A percentile compares a stretch with the other conserved stretches of the same genome.
phyloP scores from a whole-genome alignment of 23 red algal species.

The Cyanidium caldarium region DNA sequence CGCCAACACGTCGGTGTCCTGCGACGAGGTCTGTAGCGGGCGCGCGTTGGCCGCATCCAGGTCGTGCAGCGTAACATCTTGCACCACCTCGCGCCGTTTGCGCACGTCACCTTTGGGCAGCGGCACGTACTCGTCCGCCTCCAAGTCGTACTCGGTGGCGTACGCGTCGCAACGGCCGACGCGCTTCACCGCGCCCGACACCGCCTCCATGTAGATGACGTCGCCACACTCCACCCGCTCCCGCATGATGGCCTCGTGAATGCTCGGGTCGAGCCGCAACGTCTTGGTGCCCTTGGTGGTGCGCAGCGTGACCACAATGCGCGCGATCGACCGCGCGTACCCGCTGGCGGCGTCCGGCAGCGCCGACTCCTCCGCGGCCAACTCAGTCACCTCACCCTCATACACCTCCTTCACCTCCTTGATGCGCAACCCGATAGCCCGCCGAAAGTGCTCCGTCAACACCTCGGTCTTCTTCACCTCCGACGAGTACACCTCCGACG shows the following conservation, averaged over 20 bases:
- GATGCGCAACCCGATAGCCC: conserved; percentile 89
- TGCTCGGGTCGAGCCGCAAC: conserved; percentile 65
- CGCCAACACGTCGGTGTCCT: conserved; percentile 65
- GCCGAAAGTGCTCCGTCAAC: conserved; percentile 81
- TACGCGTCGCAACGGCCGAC: conserved; percentile 82
- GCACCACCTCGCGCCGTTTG: conserved; percentile 83
- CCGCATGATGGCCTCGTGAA: conserved; percentile 66
- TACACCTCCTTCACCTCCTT: conserved; percentile 99
- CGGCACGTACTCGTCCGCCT: conserved; percentile 96
- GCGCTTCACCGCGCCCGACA: conserved; percentile 82
- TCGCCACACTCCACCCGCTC: conserved; percentile 80
- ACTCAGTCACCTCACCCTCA: conserved; percentile 91
- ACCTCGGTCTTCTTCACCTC: conserved; percentile 99
- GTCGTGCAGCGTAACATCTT: conserved; percentile 92
- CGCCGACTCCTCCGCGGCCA: conserved; percentile 72
- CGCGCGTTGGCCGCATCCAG: conserved; percentile 86
- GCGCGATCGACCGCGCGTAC: conserved; percentile 65
- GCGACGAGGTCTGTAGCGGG: conserved; percentile 24
- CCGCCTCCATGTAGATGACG: conserved; percentile 90
- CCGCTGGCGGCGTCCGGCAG: conserved; percentile 48
- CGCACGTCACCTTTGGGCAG: conserved; percentile 91
- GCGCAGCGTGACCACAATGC: conserved; percentile 59
- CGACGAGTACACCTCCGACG: conserved; percentile 81
- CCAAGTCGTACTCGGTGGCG: conserved; percentile 87
- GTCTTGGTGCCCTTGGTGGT: conserved; percentile 71